These are phyloP conservation scores for Periconia sp. DNA, from an alignment of 2,329 filamentous ascomycete species.

Conservation along the genomic window DNA sequence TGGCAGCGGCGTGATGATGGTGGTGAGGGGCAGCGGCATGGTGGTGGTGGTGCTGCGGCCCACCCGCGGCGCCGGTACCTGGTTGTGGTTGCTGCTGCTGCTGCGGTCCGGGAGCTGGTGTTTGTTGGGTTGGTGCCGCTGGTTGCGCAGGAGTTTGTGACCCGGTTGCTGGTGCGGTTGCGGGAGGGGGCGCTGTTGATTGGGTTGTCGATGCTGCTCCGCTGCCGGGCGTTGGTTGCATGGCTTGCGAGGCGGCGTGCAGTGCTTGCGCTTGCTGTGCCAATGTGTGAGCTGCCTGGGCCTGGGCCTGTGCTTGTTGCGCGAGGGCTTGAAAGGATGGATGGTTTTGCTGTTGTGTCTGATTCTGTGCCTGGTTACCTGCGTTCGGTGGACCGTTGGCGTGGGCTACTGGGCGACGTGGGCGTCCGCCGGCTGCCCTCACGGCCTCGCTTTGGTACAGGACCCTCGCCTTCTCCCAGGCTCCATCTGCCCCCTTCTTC, in stretches of 20 bases:
- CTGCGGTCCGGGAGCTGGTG: slow-evolving; percentile 11
- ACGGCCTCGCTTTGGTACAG: slow-evolving; percentile 73
- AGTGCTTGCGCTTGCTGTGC: slow-evolving; percentile 39
- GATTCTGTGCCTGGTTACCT: slow-evolving; percentile 18
- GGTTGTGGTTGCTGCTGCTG: neutral
- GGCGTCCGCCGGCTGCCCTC: slow-evolving; percentile 49
- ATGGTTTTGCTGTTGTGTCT: slow-evolving; percentile 15
- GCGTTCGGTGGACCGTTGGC: slow-evolving; percentile 21
- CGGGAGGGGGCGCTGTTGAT: slow-evolving; percentile 6
- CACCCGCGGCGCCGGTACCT: too few species aligned
- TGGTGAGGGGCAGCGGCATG: slow-evolving; percentile 21
- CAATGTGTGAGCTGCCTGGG: slow-evolving; percentile 36
- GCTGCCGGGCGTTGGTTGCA: slow-evolving; percentile 19
- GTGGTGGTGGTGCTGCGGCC: neutral
- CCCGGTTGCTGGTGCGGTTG: slow-evolving; percentile 2
- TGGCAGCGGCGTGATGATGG: slow-evolving; percentile 33
- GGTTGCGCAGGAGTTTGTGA: slow-evolving; percentile 7
- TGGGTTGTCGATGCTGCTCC: slow-evolving; percentile 8
- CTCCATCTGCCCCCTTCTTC: slow-evolving; percentile 80
- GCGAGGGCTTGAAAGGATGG: slow-evolving; percentile 36
- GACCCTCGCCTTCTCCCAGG: slow-evolving; percentile 78
- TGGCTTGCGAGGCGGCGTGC: slow-evolving; percentile 35
- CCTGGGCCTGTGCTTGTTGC: slow-evolving; percentile 41
- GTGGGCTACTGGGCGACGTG: slow-evolving; percentile 27
- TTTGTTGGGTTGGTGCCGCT: slow-evolving; percentile 15